phyloP scores from a whole-genome alignment of 768 basidiomycete genomes.

The Clitopilus hobsonii region DNA sequence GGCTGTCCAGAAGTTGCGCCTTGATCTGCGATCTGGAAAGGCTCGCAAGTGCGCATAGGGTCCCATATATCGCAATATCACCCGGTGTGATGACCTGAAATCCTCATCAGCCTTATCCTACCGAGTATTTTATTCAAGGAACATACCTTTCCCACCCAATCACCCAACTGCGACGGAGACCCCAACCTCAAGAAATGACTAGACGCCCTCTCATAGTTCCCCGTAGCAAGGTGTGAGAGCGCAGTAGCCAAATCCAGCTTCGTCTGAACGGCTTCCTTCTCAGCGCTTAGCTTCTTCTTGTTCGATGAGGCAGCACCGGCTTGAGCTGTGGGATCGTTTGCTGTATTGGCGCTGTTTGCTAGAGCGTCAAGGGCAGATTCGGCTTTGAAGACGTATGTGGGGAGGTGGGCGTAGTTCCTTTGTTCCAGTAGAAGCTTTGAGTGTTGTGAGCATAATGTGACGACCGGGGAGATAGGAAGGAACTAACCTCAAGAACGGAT shows the following conservation, averaged over 20 bases:
- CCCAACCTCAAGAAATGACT: slow-evolving; percentile 66
- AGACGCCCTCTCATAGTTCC: slow-evolving; percentile 80
- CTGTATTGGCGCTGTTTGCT: slow-evolving; percentile 23
- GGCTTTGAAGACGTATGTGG: slow-evolving; percentile 96
- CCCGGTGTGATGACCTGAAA: slow-evolving; percentile 69
- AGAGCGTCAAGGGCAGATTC: slow-evolving; percentile 81
- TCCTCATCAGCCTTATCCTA: neutral
- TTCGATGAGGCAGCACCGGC: slow-evolving; percentile 17
- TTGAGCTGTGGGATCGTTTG: slow-evolving; percentile 17
- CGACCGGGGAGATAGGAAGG: slow-evolving; percentile 1
- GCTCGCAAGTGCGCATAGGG: slow-evolving; percentile 72
- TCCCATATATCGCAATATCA: slow-evolving; percentile 86
- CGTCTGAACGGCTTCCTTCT: slow-evolving; percentile 65
- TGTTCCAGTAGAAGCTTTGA: slow-evolving; percentile 79
- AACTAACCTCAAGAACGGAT: slow-evolving; percentile 67
- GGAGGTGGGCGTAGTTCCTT: slow-evolving; percentile 78
- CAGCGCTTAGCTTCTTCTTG: slow-evolving; percentile 49
- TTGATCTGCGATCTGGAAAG: slow-evolving; percentile 69
- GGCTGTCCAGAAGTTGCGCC: slow-evolving; percentile 59
- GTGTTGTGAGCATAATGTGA: neutral
- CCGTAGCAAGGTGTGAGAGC: slow-evolving; percentile 66
- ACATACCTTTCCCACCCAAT: slow-evolving; percentile 72
- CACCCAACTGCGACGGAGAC: slow-evolving; percentile 58
- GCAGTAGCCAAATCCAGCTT: slow-evolving; percentile 82
- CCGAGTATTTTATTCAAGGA: neutral